Percentiles rank a stretch among this genome's conserved stretches.
Conservation (phyloP, 2,329 filamentous ascomycete species). For the Penicillium sp. region DNA sequence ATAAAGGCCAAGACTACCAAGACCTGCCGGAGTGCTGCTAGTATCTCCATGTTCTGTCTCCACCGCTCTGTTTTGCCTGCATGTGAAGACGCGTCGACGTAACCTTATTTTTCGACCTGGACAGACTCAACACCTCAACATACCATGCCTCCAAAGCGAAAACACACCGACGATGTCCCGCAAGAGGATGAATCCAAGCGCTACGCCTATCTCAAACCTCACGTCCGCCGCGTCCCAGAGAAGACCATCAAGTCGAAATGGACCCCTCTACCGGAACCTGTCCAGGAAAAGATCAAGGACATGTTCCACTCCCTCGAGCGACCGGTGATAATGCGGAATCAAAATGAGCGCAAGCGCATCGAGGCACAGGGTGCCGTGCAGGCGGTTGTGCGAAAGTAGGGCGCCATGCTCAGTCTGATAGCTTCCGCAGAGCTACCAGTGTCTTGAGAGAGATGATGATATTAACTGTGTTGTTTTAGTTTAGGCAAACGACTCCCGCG, state of each 20-base stretch:
- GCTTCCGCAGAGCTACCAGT: neutral
- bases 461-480: slow-evolving; percentile 22
- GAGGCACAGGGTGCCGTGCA: slow-evolving; percentile 43
- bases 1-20: neutral
- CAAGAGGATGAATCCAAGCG: slow-evolving; percentile 24
- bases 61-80: slow-evolving; percentile 20
- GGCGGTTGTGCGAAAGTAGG: slow-evolving; percentile 44
- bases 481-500: slow-evolving; percentile 43
- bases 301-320: slow-evolving; percentile 44
- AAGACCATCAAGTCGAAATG: slow-evolving; percentile 47
- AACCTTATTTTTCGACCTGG: neutral
- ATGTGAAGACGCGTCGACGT: slow-evolving; percentile 19
- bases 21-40: neutral
- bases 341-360: slow-evolving; percentile 43
- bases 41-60: neutral
- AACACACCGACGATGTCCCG: slow-evolving; percentile 25
- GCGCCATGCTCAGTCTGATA: neutral
- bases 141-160: slow-evolving; percentile 30
- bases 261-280: slow-evolving; percentile 43
- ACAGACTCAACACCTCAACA: slow-evolving; percentile 1
- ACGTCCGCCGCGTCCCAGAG: slow-evolving; percentile 43
- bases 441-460: neutral
- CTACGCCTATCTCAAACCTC: slow-evolving; percentile 42
- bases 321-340: slow-evolving; percentile 44
- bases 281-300: slow-evolving; percentile 43